Percentiles rank a stretch among this genome's conserved stretches.
Conservation (phyloP, 345 rosid genomes). For the Arabidopsis thaliana region TAIR10.1 NC_003076.8:25153001-25153500, state of each 20-base stretch:
- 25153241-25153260: slow-evolving; percentile 52
- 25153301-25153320: slow-evolving; percentile 77
- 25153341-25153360: slow-evolving; percentile 35
- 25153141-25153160: slow-evolving; percentile 48
- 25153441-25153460: slow-evolving; percentile 69
- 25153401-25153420: slow-evolving; percentile 47
- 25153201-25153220: neutral
- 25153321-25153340: slow-evolving; percentile 51
- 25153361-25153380: slow-evolving; percentile 49
- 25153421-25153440: slow-evolving; percentile 55
- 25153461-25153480: slow-evolving; percentile 56
- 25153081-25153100: slow-evolving; percentile 76
- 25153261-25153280: slow-evolving; percentile 43
- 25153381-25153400: slow-evolving; percentile 46
- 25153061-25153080: slow-evolving; percentile 81
- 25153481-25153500: slow-evolving; percentile 9
- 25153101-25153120: slow-evolving; percentile 97
- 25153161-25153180: slow-evolving; percentile 48
- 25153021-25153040: slow-evolving; percentile 77
- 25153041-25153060: slow-evolving; percentile 80
- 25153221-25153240: slow-evolving; percentile 14
- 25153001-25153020: slow-evolving; percentile 50
- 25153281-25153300: slow-evolving; percentile 54
- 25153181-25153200: neutral
- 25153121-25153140: slow-evolving; percentile 92